Base-by-base conservation (phyloP, 1,284 basidiomycete genomes). In the Amylostereum areolatum region DNA sequence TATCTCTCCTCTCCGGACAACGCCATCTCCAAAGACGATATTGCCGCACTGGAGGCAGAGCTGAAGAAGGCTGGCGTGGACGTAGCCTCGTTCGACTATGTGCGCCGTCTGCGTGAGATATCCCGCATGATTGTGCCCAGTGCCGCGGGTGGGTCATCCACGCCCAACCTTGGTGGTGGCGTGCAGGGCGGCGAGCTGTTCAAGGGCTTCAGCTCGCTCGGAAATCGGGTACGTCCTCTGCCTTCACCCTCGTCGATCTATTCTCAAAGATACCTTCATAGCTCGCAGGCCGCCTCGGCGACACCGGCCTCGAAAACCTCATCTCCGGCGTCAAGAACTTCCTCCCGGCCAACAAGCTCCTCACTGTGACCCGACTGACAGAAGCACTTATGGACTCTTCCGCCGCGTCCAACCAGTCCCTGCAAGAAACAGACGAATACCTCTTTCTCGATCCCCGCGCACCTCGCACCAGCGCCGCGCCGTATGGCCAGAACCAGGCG, bases 291-390 rank as follows among this genome's bases (percentile, higher is more conserved):
- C 80, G 92, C 42, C 72, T 99, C 52, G 92, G 97, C 68, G 96
- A 97, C 65, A 90, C 92, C 34, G 93, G 93, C 25, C 75, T 97
- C 36, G 96, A 99, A 64, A 96, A 97, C 65, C 74, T 99, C 9
- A 91, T 99, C 51, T 95, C 94, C 1, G 96, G 95, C 30, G 97
- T 99, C 53, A 97, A 97, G 68, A 98, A 97, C 71, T 96, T 99
- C 75, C 71, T 99, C 10, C 97, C 97, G 0, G 88, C 91, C 0
- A 92, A 93, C 63, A 99, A 99, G 69, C 83, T 97, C 51, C 78
- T 97, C 39, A 87, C 92, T 6, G 83, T 97, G 43, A 98, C 97
- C 0, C 84, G 96, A 5, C 75, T 99, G 27, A 87, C 92, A 1
- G 95, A 97, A 60, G 94, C 96, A 4, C 74, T 99, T 25, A 98